Percentiles rank a stretch among this genome's conserved stretches.
phyloP scores from a whole-genome alignment of 129 eudicot genomes.

The Arctium lappa region DNA sequence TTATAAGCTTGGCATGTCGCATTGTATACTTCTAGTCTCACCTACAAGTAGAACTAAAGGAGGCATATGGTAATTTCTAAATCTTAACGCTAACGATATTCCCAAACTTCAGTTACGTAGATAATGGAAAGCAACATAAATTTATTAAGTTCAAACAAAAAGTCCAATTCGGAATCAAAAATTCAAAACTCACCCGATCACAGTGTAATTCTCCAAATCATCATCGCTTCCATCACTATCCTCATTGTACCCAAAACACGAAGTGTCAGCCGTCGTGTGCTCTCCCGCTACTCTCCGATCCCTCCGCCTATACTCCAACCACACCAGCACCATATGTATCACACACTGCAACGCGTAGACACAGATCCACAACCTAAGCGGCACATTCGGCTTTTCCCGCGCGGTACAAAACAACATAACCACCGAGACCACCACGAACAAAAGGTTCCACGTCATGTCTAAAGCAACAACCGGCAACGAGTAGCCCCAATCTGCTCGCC shows the following conservation, averaged over 20 bases:
- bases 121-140: slow-evolving; percentile 8
- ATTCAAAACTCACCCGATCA: slow-evolving; percentile 17
- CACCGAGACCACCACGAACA: slow-evolving; percentile 51
- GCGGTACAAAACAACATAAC: slow-evolving; percentile 41
- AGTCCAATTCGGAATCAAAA: not conserved
- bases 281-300: slow-evolving; percentile 10
- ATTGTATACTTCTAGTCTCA: too few relatives aligned
- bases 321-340: slow-evolving; percentile 62
- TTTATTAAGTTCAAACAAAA: not conserved
- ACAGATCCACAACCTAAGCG: slow-evolving; percentile 74
- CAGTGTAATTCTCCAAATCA: not conserved
- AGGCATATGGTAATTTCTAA: not conserved
- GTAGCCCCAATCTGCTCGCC: slow-evolving; percentile 78
- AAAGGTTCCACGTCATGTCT: slow-evolving; percentile 59
- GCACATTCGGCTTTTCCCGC: slow-evolving; percentile 51
- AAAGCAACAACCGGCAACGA: slow-evolving; percentile 72
- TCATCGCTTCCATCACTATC: not conserved
- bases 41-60: not conserved
- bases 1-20: too few relatives aligned
- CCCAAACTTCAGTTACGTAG: not conserved
- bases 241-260: not conserved
- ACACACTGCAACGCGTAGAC: slow-evolving; percentile 61
- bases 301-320: slow-evolving; percentile 58
- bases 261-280: not conserved
- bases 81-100: not conserved